These are phyloP conservation scores for Populus davidiana DNA, from an alignment of 345 rosid species.

Conservation along the genomic window DNA sequence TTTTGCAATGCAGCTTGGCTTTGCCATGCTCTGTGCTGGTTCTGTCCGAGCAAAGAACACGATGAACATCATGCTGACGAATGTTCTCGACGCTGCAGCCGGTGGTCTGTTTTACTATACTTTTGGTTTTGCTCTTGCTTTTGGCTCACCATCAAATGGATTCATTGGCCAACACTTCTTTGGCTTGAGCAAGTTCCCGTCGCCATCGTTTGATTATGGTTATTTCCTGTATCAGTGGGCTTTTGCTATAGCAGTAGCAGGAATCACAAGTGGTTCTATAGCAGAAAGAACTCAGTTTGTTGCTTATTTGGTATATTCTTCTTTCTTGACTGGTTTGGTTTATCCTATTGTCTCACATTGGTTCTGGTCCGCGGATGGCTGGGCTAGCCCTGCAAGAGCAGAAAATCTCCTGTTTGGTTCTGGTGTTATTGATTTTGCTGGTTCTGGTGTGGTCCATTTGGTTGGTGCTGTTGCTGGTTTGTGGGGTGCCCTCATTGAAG, in stretches of 20 bases:
- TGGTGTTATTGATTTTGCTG: conserved; percentile 46
- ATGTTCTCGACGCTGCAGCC: conserved; percentile 43
- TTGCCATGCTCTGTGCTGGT: conserved; percentile 50
- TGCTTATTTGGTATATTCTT: conserved; percentile 25
- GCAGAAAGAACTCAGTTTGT: conserved; percentile 23
- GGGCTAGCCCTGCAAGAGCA: conserved; percentile 37
- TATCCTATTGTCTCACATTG: conserved; percentile 44
- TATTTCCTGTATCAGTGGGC: conserved; percentile 43
- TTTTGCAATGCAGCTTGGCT: conserved; percentile 31
- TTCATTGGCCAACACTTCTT: conserved; percentile 36
- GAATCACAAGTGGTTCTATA: conserved; percentile 45
- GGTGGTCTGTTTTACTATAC: conserved; percentile 39
- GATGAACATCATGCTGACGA: conserved; percentile 38
- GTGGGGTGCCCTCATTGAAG: conserved; percentile 46
- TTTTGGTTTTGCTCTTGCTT: conserved; percentile 39
- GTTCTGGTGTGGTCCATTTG: conserved; percentile 42
- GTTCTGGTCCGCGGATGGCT: conserved; percentile 45
- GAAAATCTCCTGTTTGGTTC: conserved; percentile 29
- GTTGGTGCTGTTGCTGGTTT: conserved; percentile 47
- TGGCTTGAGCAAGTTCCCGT: conserved; percentile 26
- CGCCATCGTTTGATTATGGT: conserved; percentile 22
- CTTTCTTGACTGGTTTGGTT: conserved; percentile 45
- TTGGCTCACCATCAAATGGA: conserved; percentile 41
- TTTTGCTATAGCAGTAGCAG: conserved; percentile 46
- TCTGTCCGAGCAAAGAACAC: conserved; percentile 38